Evolutionary conservation across 1,139 yeast genomes (phyloP).

Genomic region (Pichia sp.): DNA sequence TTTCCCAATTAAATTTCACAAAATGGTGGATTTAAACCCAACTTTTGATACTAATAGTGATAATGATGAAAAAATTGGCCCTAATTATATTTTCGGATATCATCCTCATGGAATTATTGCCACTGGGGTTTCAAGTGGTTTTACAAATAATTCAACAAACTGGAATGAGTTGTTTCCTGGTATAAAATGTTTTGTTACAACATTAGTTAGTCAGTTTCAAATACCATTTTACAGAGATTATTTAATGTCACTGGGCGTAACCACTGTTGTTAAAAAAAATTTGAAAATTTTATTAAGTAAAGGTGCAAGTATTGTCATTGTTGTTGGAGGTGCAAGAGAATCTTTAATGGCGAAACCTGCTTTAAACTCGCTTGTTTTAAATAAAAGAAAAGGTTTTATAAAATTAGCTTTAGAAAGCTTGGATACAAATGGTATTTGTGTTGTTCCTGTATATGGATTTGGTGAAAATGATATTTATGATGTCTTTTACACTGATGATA

Average conservation of each 20-base stretch:
- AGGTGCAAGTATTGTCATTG: slow-evolving; percentile 75
- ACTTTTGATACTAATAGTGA: slow-evolving; percentile 41
- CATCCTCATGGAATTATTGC: slow-evolving; percentile 98
- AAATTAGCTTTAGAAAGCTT: slow-evolving; percentile 65
- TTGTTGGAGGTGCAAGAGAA: slow-evolving; percentile 95
- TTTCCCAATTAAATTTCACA: slow-evolving; percentile 72
- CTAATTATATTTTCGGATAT: slow-evolving; percentile 82
- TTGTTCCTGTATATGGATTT: slow-evolving; percentile 88
- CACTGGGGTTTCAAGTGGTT: slow-evolving; percentile 82
- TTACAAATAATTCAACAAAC: slow-evolving; percentile 36
- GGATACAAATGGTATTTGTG: slow-evolving; percentile 51
- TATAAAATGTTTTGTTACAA: slow-evolving; percentile 66
- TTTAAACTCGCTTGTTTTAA: slow-evolving; percentile 56
- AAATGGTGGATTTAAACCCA: slow-evolving; percentile 66
- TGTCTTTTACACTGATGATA: slow-evolving; percentile 22
- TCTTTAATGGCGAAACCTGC: slow-evolving; percentile 65
- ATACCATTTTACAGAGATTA: slow-evolving; percentile 90
- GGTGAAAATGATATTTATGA: slow-evolving; percentile 58
- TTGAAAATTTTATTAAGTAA: slow-evolving; percentile 60
- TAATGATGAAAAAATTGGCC: slow-evolving; percentile 38
- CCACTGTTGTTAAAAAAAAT: slow-evolving; percentile 76
- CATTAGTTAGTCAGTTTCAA: slow-evolving; percentile 76
- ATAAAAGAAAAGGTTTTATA: slow-evolving; percentile 81
- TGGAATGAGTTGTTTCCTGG: slow-evolving; percentile 59
- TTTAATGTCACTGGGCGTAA: slow-evolving; percentile 70